These are phyloP conservation scores for Venturia carpophila DNA, from an alignment of 2,329 filamentous ascomycete species.

Conservation along the genomic window DNA sequence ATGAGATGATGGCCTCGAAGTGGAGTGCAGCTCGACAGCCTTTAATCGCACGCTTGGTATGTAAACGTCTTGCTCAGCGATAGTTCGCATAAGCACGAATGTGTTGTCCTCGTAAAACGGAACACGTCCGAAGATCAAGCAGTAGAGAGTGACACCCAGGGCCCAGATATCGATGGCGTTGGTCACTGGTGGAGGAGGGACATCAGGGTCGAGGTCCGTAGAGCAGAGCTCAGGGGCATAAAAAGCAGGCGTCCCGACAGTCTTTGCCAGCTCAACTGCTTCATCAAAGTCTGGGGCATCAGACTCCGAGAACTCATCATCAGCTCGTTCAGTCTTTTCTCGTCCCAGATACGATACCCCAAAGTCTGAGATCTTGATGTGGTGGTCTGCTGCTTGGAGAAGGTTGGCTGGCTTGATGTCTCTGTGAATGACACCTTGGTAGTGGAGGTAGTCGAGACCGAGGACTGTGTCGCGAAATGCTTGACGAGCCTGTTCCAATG, in stretches of 20 bases:
- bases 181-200: constrained; percentile 62
- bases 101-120: constrained; percentile 90
- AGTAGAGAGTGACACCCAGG: constrained; percentile 90
- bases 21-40: constrained; percentile 49
- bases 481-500: constrained; percentile 69
- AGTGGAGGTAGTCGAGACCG: constrained; percentile 77
- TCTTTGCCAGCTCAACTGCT: constrained; percentile 93
- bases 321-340: constrained; percentile 70
- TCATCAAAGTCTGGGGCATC: constrained; percentile 85
- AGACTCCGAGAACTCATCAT: constrained; percentile 65
- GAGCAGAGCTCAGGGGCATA: constrained; percentile 96
- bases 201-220: constrained; percentile 59
- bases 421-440: constrained; percentile 44
- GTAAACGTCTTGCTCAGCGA: constrained; percentile 87
- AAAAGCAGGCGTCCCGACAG: constrained; percentile 93
- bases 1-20: constrained; percentile 39
- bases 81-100: constrained; percentile 83
- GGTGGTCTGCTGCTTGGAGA: constrained; percentile 73
- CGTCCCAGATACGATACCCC: constrained; percentile 95
- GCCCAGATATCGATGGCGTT: constrained; percentile 98
- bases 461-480: constrained; percentile 90
- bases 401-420: constrained; percentile 66
- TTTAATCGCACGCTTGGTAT: constrained; percentile 76
- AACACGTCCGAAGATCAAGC: constrained; percentile 85
- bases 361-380: constrained; percentile 97